Evolutionary conservation across 163 green algal species (phyloP).

Genomic region (Prototheca wickerhamii): DNA sequence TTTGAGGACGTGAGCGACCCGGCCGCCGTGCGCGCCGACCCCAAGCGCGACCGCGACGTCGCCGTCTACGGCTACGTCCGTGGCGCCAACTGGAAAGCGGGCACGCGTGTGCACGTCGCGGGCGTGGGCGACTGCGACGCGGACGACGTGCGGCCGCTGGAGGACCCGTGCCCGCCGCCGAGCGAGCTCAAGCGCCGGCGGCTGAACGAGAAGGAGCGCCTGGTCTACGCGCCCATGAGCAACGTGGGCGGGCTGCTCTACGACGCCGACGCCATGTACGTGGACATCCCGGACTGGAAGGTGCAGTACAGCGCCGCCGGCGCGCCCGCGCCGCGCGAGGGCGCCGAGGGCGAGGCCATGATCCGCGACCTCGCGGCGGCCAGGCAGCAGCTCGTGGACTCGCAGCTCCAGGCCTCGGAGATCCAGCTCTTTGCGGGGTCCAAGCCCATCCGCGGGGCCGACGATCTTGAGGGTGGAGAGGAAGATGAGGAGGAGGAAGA

Average conservation of each 20-base stretch:
- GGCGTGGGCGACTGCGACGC: slow-evolving; percentile 84
- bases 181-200: slow-evolving; percentile 54
- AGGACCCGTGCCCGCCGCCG: slow-evolving; percentile 94
- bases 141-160: slow-evolving; percentile 66
- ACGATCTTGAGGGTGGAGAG: neutral
- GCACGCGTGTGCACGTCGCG: slow-evolving; percentile 67
- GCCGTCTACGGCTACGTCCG: slow-evolving; percentile 90
- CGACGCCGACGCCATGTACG: slow-evolving; percentile 96
- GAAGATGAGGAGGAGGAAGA: slow-evolving; percentile 4
- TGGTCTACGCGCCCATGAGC: slow-evolving; percentile 92
- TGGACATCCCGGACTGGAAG: slow-evolving; percentile 95
- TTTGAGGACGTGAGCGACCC: slow-evolving; percentile 84
- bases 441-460: slow-evolving; percentile 5
- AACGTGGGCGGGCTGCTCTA: slow-evolving; percentile 91
- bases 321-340: slow-evolving; percentile 7
- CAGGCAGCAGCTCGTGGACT: slow-evolving; percentile 18
- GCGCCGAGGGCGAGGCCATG: slow-evolving; percentile 69
- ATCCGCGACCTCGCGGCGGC: slow-evolving; percentile 53
- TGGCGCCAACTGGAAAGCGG: slow-evolving; percentile 68
- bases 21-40: slow-evolving; percentile 57
- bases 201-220: slow-evolving; percentile 67
- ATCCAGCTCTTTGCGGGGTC: slow-evolving; percentile 35
- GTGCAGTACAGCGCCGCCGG: slow-evolving; percentile 52
- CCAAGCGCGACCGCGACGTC: slow-evolving; percentile 77
- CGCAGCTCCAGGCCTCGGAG: slow-evolving; percentile 18